A percentile compares a stretch with the other conserved stretches of the same genome.
phyloP scores from a whole-genome alignment of 257 asterid species.

The Datura wrightii region DNA sequence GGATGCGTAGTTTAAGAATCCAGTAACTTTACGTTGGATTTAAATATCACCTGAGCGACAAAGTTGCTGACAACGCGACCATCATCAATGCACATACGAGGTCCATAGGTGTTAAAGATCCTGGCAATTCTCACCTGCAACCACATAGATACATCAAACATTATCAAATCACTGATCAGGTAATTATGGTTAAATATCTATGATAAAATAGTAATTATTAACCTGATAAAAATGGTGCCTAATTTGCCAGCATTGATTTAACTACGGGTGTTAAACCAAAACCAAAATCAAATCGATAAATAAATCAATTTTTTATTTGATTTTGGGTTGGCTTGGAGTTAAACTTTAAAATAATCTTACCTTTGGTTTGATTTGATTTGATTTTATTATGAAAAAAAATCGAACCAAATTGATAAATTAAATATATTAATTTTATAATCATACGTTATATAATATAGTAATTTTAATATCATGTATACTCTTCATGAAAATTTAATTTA shows the following conservation, averaged over 20 bases:
- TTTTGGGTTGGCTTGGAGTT: no score
- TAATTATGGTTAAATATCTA: neutral
- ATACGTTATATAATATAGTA: no score
- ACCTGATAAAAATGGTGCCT: neutral
- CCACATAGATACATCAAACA: neutral
- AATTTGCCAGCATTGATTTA: no score
- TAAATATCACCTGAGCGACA: constrained; percentile 83
- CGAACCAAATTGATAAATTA: no score
- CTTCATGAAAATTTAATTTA: no score
- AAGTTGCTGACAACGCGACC: constrained; percentile 99
- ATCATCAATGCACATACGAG: constrained; percentile 98
- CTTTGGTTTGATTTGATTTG: no score
- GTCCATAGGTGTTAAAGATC: constrained; percentile 96
- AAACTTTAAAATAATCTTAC: no score
- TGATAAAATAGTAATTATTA: neutral
- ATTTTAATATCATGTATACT: no score
- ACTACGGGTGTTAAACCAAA: no score
- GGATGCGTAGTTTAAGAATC: neutral
- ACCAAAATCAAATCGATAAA: no score
- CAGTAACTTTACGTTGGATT: neutral
- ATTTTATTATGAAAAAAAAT: no score
- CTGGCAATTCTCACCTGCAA: constrained; percentile 91
- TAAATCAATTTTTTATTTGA: neutral
- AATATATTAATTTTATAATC: no score
- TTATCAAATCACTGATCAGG: neutral